Conservation (phyloP, 2,329 filamentous ascomycete species). For the Gaeumannomyces tritici region DNA sequence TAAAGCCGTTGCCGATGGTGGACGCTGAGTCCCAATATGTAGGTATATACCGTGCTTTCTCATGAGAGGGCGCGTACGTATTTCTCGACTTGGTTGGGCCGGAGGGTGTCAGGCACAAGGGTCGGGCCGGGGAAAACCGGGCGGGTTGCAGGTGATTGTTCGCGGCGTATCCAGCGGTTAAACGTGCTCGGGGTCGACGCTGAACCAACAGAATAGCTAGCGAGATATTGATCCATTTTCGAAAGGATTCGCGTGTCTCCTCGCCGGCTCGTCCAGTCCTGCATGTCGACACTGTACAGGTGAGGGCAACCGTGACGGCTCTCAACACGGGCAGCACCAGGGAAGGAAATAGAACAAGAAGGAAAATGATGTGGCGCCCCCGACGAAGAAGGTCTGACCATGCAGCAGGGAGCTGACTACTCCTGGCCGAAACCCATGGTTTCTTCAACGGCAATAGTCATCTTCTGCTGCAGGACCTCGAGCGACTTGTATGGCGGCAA, state of each 20-base stretch:
- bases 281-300: neutral
- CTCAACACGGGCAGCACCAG: neutral
- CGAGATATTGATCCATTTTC: neutral
- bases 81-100: neutral
- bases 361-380: neutral
- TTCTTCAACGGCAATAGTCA: constrained; percentile 96
- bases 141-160: neutral
- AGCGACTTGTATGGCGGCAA: constrained; percentile 85
- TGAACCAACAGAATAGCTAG: neutral
- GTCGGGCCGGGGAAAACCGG: neutral
- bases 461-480: constrained; percentile 76
- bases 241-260: neutral
- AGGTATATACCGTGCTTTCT: neutral
- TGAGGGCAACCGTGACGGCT: neutral
- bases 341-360: neutral
- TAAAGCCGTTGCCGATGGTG: neutral
- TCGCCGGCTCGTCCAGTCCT: neutral
- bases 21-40: neutral
- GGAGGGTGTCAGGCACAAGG: neutral
- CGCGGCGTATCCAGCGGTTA: neutral
- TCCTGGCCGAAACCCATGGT: constrained; percentile 98
- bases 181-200: neutral
- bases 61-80: neutral
- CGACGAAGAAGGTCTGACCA: neutral
- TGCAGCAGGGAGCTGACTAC: constrained; percentile 34